Evolutionary conservation across 2,329 filamentous ascomycete genomes (phyloP).

Genomic region (Aspergillus fijiensis): DNA sequence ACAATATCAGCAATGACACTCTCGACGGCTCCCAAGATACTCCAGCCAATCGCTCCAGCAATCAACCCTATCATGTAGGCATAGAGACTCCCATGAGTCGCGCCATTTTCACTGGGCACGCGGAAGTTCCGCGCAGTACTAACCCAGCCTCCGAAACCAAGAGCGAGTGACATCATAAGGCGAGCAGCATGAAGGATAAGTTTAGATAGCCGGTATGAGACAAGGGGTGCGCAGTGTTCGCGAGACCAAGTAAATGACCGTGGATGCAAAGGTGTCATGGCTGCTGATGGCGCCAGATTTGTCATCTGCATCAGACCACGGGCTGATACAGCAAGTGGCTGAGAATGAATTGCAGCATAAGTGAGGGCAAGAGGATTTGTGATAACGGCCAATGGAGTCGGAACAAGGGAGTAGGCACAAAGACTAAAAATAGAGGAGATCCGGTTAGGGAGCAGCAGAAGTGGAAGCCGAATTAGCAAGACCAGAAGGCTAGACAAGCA

Average conservation of each 20-base stretch:
- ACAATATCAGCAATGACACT: conserved; percentile 83
- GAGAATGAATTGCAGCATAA: conserved; percentile 89
- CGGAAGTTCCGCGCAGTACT: conserved; percentile 78
- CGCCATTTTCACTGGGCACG: conserved; percentile 51
- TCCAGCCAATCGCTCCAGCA: conserved; percentile 93
- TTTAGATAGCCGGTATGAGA: conserved; percentile 88
- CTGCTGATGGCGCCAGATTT: conserved; percentile 69
- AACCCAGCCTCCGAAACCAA: conserved; percentile 97
- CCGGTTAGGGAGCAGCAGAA: conserved; percentile 77
- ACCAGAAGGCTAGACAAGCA: conserved; percentile 82
- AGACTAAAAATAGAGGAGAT: conserved; percentile 68
- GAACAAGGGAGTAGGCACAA: conserved; percentile 75
- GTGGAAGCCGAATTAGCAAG: conserved; percentile 76
- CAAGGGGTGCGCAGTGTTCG: conserved; percentile 54
- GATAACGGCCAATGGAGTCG: conserved; percentile 78
- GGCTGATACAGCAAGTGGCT: conserved; percentile 74
- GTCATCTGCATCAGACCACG: conserved; percentile 78
- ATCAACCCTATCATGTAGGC: conserved; percentile 92
- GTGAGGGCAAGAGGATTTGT: conserved; percentile 91
- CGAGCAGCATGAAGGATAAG: conserved; percentile 86
- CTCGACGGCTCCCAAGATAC: conserved; percentile 86
- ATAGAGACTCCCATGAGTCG: conserved; percentile 76
- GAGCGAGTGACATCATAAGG: conserved; percentile 82
- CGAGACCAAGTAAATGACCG: conserved; percentile 44
- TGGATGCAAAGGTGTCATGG: conserved; percentile 62